Percentiles rank a stretch among this genome's conserved stretches.
phyloP scores from a whole-genome alignment of 2,329 filamentous ascomycete genomes.

The Shiraia bambusicola region DNA sequence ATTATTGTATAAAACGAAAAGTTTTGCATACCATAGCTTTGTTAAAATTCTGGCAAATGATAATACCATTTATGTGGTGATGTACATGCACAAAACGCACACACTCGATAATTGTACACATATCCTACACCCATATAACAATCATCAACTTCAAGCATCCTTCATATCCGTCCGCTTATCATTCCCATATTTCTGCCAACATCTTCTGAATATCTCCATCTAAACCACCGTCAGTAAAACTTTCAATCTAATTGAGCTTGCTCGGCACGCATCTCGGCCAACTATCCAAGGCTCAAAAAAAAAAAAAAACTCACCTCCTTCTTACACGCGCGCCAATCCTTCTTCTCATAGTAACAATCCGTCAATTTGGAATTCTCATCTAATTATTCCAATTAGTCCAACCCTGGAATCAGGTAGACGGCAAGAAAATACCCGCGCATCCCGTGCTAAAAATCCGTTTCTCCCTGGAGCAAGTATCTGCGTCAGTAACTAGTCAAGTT shows the following conservation, averaged over 20 bases:
- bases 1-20: not conserved
- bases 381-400: conserved; percentile 46
- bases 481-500: no score
- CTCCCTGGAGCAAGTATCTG: no score
- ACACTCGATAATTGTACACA: not conserved
- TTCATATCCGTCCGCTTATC: conserved; percentile 77
- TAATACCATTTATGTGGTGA: not conserved
- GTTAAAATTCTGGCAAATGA: not conserved
- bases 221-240: conserved; percentile 43
- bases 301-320: conserved; percentile 67
- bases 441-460: conserved; percentile 97
- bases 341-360: conserved; percentile 94
- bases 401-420: no score
- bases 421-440: conserved; percentile 69
- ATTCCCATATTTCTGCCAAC: conserved; percentile 90
- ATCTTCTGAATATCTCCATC: conserved; percentile 88
- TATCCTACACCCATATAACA: no score
- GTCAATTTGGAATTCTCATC: conserved; percentile 89
- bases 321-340: conserved; percentile 89
- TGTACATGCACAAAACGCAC: not conserved
- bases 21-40: not conserved
- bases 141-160: conserved; percentile 57
- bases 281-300: conserved; percentile 9
- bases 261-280: conserved; percentile 34
- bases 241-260: conserved; percentile 1